Evolutionary conservation across 2,329 filamentous ascomycete species (phyloP).

Genomic region (Aspergillus aculeatus): DNA sequence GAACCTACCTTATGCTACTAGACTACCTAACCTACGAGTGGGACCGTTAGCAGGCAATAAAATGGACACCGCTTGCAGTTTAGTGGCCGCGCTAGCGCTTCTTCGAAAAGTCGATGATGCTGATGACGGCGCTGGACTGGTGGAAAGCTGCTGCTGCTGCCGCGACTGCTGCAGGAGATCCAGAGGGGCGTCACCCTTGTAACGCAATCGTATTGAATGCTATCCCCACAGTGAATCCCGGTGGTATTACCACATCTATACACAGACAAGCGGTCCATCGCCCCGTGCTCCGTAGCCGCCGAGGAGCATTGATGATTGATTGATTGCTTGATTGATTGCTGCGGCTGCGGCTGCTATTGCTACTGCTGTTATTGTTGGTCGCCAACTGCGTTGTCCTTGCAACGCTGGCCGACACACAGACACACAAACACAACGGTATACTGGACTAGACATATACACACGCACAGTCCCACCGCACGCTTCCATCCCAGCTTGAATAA

Average conservation of each 20-base stretch:
- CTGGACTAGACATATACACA: too few relatives aligned
- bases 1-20: too few relatives aligned
- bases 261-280: background rate
- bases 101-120: conserved; percentile 11
- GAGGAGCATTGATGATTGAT: background rate
- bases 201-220: background rate
- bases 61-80: conserved; percentile 16
- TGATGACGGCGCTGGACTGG: conserved; percentile 6
- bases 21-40: conserved; percentile 5
- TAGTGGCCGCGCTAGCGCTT: conserved; percentile 14
- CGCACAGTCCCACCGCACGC: too few relatives aligned
- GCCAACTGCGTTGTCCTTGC: conserved; percentile 10
- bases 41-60: conserved; percentile 9
- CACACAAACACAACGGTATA: background rate
- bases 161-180: conserved; percentile 4
- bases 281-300: background rate
- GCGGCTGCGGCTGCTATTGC: background rate
- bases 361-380: background rate
- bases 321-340: background rate
- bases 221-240: background rate
- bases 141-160: conserved; percentile 1
- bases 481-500: too few relatives aligned
- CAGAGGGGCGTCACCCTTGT: conserved; percentile 9
- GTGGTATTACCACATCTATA: background rate
- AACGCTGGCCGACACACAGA: conserved; percentile 1